Evolutionary conservation across 108 stramenopile genomes (phyloP).

Genomic region (Cyclotella atomus): DNA sequence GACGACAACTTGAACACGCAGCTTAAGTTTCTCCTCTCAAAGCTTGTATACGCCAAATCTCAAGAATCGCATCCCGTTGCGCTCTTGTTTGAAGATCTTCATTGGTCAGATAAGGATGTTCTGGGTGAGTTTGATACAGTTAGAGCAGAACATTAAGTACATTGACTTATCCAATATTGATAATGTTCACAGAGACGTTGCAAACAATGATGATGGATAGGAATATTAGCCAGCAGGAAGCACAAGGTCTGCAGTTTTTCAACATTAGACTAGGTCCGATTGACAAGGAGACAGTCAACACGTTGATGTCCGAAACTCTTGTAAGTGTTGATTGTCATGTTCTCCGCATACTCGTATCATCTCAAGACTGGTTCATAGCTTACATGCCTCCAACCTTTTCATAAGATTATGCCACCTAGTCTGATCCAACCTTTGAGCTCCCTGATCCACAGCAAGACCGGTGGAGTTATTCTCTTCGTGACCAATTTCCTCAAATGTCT

Average conservation of each 20-base stretch:
- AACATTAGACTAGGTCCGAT: slow-evolving; percentile 14
- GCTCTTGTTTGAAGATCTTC: slow-evolving; percentile 25
- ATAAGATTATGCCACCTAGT: neutral
- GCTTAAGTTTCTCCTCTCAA: slow-evolving; percentile 4
- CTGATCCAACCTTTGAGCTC: slow-evolving; percentile 3
- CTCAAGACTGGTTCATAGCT: too few species aligned
- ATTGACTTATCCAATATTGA: neutral
- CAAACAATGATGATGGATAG: slow-evolving; percentile 10
- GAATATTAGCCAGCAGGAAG: too few species aligned
- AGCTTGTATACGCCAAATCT: slow-evolving; percentile 23
- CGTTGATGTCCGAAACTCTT: slow-evolving; percentile 30
- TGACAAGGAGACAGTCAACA: slow-evolving; percentile 10
- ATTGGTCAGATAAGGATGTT: slow-evolving; percentile 28
- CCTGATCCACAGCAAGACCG: slow-evolving; percentile 27
- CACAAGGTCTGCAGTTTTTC: neutral
- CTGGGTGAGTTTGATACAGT: slow-evolving; percentile 2
- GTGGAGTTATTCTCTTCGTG: slow-evolving; percentile 20
- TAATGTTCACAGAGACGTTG: neutral
- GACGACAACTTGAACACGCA: neutral
- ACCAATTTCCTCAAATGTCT: slow-evolving; percentile 22
- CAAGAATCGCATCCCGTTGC: slow-evolving; percentile 17
- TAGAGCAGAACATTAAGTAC: too few species aligned
- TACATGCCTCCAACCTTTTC: too few species aligned
- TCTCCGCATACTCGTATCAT: neutral
- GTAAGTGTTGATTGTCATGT: neutral